Percentiles rank a stretch among this genome's conserved stretches.
phyloP scores from a whole-genome alignment of 768 basidiomycete genomes.

The Lyophyllum shimeji region DNA sequence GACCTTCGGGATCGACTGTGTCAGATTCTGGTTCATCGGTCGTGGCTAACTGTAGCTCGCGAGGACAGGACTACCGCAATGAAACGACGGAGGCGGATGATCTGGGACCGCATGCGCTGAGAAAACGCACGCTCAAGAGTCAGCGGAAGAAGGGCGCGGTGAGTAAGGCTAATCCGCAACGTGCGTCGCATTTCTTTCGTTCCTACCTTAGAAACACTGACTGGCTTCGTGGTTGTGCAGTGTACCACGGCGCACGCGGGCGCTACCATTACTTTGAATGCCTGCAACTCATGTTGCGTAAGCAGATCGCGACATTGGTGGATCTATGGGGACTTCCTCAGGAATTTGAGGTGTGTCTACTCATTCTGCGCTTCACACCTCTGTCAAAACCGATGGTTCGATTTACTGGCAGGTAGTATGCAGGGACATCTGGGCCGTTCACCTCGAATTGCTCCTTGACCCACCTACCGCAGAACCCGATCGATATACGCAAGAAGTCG shows the following conservation, averaged over 20 bases:
- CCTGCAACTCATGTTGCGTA: slow-evolving; percentile 76
- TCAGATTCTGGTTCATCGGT: too few species aligned
- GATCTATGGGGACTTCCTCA: slow-evolving; percentile 69
- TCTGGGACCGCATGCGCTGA: slow-evolving; percentile 58
- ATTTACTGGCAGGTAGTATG: slow-evolving; percentile 54
- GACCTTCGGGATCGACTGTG: too few species aligned
- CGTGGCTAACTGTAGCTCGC: too few species aligned
- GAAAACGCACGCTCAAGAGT: slow-evolving; percentile 66
- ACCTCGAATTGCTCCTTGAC: slow-evolving; percentile 60
- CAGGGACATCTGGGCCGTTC: slow-evolving; percentile 77
- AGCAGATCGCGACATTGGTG: slow-evolving; percentile 66
- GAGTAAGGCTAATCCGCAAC: slow-evolving; percentile 58
- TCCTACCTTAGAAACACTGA: not conserved
- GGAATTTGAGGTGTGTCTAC: slow-evolving; percentile 68
- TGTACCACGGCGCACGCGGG: slow-evolving; percentile 81
- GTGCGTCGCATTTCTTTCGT: slow-evolving; percentile 30
- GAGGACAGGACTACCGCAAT: slow-evolving; percentile 71
- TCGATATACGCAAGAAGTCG: slow-evolving; percentile 36
- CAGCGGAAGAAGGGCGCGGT: slow-evolving; percentile 45
- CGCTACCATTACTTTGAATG: slow-evolving; percentile 83
- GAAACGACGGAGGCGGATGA: slow-evolving; percentile 75
- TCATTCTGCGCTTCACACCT: slow-evolving; percentile 3
- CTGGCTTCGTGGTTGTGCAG: slow-evolving; percentile 37
- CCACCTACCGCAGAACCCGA: slow-evolving; percentile 65
- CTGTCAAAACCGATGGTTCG: not conserved